phyloP scores from a whole-genome alignment of 2,329 filamentous ascomycete species.

The Monilinia fructigena region DNA sequence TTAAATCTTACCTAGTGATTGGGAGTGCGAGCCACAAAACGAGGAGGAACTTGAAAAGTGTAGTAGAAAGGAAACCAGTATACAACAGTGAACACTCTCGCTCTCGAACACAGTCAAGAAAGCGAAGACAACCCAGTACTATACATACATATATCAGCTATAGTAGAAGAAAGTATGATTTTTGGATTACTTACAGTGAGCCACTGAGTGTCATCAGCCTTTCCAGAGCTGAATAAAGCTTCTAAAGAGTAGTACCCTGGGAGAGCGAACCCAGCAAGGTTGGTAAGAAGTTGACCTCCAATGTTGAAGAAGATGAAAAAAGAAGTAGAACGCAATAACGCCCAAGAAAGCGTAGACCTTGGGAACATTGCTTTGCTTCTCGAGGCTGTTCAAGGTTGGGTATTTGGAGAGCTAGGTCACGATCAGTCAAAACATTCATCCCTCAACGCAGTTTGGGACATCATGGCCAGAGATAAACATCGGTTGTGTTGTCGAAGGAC shows the following conservation, averaged over 20 bases:
- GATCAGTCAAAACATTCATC: conserved; percentile 6
- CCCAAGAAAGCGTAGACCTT: conserved; percentile 84
- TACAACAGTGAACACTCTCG: conserved; percentile 75
- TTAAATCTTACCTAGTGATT: conserved; percentile 74
- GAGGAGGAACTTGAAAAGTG: conserved; percentile 98
- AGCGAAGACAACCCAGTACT: conserved; percentile 88
- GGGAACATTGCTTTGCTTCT: conserved; percentile 78
- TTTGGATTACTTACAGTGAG: conserved; percentile 56
- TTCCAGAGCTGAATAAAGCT: conserved; percentile 70
- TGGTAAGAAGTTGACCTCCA: conserved; percentile 82
- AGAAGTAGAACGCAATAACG: conserved; percentile 76
- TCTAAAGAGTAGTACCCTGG: conserved; percentile 81
- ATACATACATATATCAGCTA: conserved; percentile 20
- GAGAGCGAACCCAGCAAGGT: conserved; percentile 78
- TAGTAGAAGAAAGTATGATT: conserved; percentile 19
- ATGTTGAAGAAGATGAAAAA: conserved; percentile 92
- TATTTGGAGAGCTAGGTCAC: conserved; percentile 74
- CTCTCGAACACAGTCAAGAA: conserved; percentile 84
- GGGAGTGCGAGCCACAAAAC: conserved; percentile 97
- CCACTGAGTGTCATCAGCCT: conserved; percentile 80
- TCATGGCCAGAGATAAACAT: background rate
- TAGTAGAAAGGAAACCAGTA: conserved; percentile 99
- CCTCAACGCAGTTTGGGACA: background rate
- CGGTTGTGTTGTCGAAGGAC: background rate
- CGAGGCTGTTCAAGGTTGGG: conserved; percentile 77